Evolutionary conservation across 2,329 filamentous ascomycete genomes (phyloP).

Genomic region (Diplodia sapinea): DNA sequence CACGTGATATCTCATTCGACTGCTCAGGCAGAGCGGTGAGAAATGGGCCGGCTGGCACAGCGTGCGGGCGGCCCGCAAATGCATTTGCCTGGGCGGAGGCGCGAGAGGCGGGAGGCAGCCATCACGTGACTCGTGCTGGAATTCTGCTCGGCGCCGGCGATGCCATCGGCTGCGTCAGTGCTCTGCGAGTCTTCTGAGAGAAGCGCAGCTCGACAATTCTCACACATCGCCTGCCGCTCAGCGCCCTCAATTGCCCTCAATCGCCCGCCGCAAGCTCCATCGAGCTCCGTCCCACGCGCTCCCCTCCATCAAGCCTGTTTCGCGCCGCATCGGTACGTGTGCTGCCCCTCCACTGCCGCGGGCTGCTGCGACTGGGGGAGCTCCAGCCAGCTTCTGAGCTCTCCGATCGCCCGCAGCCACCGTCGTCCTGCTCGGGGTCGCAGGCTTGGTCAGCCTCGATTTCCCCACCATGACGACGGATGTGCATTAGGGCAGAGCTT

Average conservation of each 20-base stretch:
- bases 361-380: constrained; percentile 21
- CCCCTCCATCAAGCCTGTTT: background rate
- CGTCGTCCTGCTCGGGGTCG: background rate
- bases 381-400: constrained; percentile 29
- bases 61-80: background rate
- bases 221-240: constrained; percentile 12
- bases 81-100: background rate
- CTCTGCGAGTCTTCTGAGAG: constrained; percentile 18
- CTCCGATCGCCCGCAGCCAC: constrained; percentile 25
- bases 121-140: constrained; percentile 3
- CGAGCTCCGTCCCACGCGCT: background rate
- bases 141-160: background rate
- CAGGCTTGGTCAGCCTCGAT: constrained; percentile 13
- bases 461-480: constrained; percentile 26
- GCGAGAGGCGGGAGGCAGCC: background rate
- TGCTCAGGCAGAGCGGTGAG: constrained; percentile 1
- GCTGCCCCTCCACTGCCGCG: constrained; percentile 3
- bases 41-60: background rate
- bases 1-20: constrained; percentile 8
- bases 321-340: constrained; percentile 8
- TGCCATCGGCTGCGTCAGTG: constrained; percentile 17
- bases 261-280: constrained; percentile 11
- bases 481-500: constrained; percentile 28
- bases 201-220: constrained; percentile 3
- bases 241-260: constrained; percentile 21